These are phyloP conservation scores for Bacterosira constricta DNA, from an alignment of 108 stramenopile species.

Conservation along the genomic window DNA sequence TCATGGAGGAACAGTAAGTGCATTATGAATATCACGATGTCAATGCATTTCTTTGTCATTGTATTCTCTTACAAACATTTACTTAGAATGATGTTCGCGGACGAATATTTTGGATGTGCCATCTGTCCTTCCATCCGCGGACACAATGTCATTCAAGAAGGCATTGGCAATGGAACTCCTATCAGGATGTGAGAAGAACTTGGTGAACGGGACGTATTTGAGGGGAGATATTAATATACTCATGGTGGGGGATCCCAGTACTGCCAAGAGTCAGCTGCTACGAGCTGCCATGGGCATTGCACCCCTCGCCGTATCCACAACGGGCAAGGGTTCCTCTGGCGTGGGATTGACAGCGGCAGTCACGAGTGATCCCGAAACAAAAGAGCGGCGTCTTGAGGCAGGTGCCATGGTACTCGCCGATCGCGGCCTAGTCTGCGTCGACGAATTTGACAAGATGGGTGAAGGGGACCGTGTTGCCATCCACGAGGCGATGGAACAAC, in stretches of 20 bases:
- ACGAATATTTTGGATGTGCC: no score
- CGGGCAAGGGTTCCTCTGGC: conserved; percentile 96
- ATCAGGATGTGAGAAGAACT: conserved; percentile 95
- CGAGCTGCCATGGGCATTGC: conserved; percentile 95
- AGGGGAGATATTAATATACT: conserved; percentile 99
- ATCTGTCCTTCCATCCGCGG: conserved; percentile 98
- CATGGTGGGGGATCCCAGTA: conserved; percentile 99
- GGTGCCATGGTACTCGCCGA: conserved; percentile 99
- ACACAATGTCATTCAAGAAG: conserved; percentile 96
- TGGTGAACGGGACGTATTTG: conserved; percentile 97
- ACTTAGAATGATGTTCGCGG: no score
- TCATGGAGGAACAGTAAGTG: conserved; percentile 83
- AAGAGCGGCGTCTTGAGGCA: conserved; percentile 96
- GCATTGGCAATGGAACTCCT: conserved; percentile 93
- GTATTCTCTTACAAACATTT: no score
- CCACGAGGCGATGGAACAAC: conserved; percentile 99
- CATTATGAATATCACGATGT: no score
- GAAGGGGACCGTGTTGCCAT: conserved; percentile 96
- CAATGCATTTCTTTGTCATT: no score
- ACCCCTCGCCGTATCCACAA: conserved; percentile 91
- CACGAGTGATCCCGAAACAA: conserved; percentile 96
- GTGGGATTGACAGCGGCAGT: conserved; percentile 99
- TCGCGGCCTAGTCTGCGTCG: conserved; percentile 98
- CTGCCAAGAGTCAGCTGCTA: conserved; percentile 98
- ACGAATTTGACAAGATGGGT: conserved; percentile 96